Conservation (phyloP, 345 rosid genomes). For the Syzygium oleosum region DNA sequence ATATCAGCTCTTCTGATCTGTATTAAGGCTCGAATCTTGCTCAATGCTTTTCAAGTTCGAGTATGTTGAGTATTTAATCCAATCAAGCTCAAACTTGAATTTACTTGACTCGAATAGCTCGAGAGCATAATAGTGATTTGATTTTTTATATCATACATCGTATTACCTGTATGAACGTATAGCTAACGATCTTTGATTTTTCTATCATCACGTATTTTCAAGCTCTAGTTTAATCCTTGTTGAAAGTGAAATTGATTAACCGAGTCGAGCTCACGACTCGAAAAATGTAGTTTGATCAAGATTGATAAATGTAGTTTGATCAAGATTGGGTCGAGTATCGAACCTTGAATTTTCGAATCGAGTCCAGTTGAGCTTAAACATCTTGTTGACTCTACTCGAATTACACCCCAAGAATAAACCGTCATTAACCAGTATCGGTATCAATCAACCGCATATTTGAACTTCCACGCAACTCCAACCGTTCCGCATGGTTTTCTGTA, state of each 20-base stretch:
- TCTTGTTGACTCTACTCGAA: neutral
- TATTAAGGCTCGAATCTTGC: neutral
- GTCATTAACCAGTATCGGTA: too few species aligned
- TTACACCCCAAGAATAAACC: neutral
- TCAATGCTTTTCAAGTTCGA: neutral
- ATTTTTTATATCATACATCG: neutral
- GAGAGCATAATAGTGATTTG: neutral
- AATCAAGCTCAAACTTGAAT: neutral
- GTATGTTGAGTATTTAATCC: neutral
- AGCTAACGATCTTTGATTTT: neutral
- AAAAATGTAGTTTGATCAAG: neutral
- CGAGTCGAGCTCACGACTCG: neutral
- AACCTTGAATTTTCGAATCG: neutral
- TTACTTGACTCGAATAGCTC: neutral
- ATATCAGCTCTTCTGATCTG: neutral
- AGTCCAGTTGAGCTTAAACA: neutral
- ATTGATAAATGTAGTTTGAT: too few species aligned
- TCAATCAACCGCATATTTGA: neutral
- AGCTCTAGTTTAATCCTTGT: neutral
- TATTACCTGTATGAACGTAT: neutral
- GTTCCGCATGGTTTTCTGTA: neutral
- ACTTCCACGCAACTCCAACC: neutral
- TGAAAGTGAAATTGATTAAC: neutral
- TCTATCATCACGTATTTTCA: neutral
- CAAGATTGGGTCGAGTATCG: neutral